phyloP scores from a whole-genome alignment of 352 stramenopile species.

The Pythium scleroteichum region DNA sequence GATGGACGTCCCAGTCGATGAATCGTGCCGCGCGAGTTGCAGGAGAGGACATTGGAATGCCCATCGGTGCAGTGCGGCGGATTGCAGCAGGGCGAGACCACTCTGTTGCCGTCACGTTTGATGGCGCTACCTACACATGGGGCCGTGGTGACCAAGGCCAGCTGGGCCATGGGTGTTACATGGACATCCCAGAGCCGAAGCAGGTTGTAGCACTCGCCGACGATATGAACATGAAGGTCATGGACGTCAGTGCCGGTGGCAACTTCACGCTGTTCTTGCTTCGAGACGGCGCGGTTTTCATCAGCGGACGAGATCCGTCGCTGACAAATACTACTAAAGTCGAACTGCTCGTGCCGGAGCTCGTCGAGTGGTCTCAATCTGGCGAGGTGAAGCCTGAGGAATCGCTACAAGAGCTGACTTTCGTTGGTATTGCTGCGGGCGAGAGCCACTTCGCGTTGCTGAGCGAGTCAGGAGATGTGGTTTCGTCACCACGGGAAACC shows the following conservation, averaged over 20 bases:
- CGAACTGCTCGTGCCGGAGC: conserved; percentile 1
- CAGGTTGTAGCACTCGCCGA: conserved; percentile 59
- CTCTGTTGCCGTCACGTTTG: conserved; percentile 56
- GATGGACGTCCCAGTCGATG: conserved; percentile 45
- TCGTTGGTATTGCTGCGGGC: conserved; percentile 4
- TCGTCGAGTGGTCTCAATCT: conserved; percentile 4
- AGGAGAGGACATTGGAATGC: conserved; percentile 25
- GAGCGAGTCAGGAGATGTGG: conserved; percentile 9
- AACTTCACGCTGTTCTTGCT: conserved; percentile 32
- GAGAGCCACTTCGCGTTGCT: conserved; percentile 22
- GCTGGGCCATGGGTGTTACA: conserved; percentile 61
- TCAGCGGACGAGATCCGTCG: conserved; percentile 19
- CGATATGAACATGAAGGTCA: conserved; percentile 13
- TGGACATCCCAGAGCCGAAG: conserved; percentile 58
- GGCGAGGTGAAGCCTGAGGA: too few relatives aligned
- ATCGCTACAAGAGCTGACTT: neutral
- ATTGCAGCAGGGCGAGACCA: conserved; percentile 70
- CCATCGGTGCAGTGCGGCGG: conserved; percentile 33
- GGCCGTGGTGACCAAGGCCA: conserved; percentile 64
- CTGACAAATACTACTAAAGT: neutral
- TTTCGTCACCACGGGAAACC: neutral
- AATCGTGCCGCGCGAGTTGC: conserved; percentile 25
- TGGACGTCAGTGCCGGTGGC: conserved; percentile 23
- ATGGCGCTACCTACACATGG: conserved; percentile 68
- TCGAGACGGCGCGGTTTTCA: conserved; percentile 24